Percentiles rank a stretch among this genome's conserved stretches.
These are phyloP conservation scores for Suillus americanus DNA, from an alignment of 768 basidiomycete genomes.

Conservation along the genomic window DNA sequence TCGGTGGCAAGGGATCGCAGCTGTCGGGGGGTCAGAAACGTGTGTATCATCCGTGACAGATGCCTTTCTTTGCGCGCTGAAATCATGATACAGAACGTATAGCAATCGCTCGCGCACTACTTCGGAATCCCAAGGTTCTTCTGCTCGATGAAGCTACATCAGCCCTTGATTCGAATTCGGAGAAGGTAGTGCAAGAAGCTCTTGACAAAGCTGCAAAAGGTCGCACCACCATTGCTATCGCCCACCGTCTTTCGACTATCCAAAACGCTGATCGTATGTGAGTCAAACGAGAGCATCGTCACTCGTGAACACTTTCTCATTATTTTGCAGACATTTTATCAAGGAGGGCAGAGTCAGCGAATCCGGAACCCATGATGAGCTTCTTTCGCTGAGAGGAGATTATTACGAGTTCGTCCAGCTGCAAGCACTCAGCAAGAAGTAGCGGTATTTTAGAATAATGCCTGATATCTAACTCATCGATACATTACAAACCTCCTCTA, in stretches of 20 bases:
- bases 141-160: constrained; percentile 90
- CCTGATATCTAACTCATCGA: not conserved
- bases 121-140: constrained; percentile 87
- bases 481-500: too few relatives aligned
- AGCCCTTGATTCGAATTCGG: constrained; percentile 86
- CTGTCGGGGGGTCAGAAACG: constrained; percentile 88
- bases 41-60: constrained; percentile 31
- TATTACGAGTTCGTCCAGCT: constrained; percentile 87
- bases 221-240: constrained; percentile 92
- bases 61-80: constrained; percentile 1
- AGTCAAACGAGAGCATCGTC: constrained; percentile 20
- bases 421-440: constrained; percentile 67
- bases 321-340: constrained; percentile 70
- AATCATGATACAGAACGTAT: constrained; percentile 46
- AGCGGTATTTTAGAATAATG: not conserved
- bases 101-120: constrained; percentile 87
- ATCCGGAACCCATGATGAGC: constrained; percentile 84
- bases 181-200: constrained; percentile 93
- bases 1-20: constrained; percentile 88
- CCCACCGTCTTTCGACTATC: constrained; percentile 90
- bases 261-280: constrained; percentile 90
- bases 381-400: constrained; percentile 61
- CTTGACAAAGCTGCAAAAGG: constrained; percentile 91
- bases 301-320: not conserved
- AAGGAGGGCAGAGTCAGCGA: constrained; percentile 86